These are phyloP conservation scores for Striga asiatica DNA, from an alignment of 257 asterid species.

Conservation along the genomic window DNA sequence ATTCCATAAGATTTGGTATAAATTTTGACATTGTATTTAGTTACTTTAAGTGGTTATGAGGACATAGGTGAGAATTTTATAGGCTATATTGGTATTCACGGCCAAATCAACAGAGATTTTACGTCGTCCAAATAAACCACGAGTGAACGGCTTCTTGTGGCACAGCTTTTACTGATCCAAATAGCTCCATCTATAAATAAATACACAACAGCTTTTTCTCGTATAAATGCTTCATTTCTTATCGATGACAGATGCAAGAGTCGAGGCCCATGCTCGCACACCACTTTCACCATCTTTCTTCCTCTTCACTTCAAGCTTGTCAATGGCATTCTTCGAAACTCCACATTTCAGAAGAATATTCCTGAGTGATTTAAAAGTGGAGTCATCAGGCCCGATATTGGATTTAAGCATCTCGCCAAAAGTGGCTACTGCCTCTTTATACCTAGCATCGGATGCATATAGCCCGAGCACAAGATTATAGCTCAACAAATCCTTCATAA, in stretches of 20 bases:
- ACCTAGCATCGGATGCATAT: constrained; percentile 73
- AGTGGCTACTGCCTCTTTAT: constrained; percentile 62
- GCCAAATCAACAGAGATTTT: no score
- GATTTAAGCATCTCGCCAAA: constrained; percentile 63
- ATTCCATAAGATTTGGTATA: no score
- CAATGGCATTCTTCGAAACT: constrained; percentile 47
- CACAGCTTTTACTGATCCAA: neutral
- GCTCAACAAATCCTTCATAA: constrained; percentile 70
- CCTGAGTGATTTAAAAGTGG: constrained; percentile 63
- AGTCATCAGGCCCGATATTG: constrained; percentile 51
- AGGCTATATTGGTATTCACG: no score
- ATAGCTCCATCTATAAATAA: constrained; percentile 1
- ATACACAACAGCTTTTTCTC: constrained; percentile 1
- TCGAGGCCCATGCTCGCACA: constrained; percentile 44
- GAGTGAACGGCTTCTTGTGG: no score
- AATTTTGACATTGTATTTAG: no score
- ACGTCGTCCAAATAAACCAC: no score
- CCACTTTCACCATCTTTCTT: constrained; percentile 41
- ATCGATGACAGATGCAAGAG: constrained; percentile 44
- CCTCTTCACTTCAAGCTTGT: constrained; percentile 43
- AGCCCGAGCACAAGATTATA: constrained; percentile 65
- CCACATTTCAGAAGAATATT: constrained; percentile 69
- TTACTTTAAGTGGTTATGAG: no score
- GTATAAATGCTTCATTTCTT: constrained; percentile 21
- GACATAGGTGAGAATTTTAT: no score